Conservation (phyloP, 2,329 filamentous ascomycete genomes). For the Aspergillus ochraceoroseus region DNA sequence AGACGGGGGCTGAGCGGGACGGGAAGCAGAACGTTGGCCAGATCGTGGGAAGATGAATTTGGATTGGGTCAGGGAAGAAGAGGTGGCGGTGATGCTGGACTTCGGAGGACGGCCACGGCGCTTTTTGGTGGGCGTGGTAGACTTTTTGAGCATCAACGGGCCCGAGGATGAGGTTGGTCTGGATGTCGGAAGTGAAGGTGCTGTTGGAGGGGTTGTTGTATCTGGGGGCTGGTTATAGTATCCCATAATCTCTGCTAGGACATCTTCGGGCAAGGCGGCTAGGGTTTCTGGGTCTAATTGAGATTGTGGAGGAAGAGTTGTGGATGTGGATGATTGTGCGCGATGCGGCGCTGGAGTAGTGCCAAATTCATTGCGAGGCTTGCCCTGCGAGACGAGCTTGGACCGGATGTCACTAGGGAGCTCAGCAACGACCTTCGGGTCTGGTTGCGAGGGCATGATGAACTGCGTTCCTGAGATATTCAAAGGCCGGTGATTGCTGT, state of each 20-base stretch:
- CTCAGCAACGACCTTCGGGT: slow-evolving; percentile 75
- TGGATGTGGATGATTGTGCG: slow-evolving; percentile 26
- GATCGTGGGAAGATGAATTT: slow-evolving; percentile 56
- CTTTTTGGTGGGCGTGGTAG: slow-evolving; percentile 64
- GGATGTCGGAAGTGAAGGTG: not conserved
- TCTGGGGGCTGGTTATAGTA: slow-evolving; percentile 52
- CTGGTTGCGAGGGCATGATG: slow-evolving; percentile 73
- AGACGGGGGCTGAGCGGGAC: slow-evolving; percentile 14
- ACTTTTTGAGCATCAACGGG: slow-evolving; percentile 48
- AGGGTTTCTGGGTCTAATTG: slow-evolving; percentile 84
- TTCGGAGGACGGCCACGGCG: slow-evolving; percentile 51
- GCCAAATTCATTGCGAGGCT: slow-evolving; percentile 19
- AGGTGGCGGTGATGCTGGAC: slow-evolving; percentile 50
- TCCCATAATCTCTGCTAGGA: slow-evolving; percentile 75
- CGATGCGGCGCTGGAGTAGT: slow-evolving; percentile 32
- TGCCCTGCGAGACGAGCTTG: slow-evolving; percentile 61
- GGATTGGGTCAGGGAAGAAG: slow-evolving; percentile 64
- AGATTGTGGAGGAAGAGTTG: slow-evolving; percentile 57
- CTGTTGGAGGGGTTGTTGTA: not conserved
- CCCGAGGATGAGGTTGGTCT: slow-evolving; percentile 28
- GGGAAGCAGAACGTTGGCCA: slow-evolving; percentile 15
- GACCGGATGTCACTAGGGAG: slow-evolving; percentile 77
- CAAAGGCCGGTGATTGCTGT: slow-evolving; percentile 55
- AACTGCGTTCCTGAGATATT: slow-evolving; percentile 89
- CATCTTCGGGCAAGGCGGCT: slow-evolving; percentile 73